Percentiles rank a stretch among this genome's conserved stretches.
phyloP scores from a whole-genome alignment of 1,139 yeast species.

The Suhomyces bolitotheri region DNA sequence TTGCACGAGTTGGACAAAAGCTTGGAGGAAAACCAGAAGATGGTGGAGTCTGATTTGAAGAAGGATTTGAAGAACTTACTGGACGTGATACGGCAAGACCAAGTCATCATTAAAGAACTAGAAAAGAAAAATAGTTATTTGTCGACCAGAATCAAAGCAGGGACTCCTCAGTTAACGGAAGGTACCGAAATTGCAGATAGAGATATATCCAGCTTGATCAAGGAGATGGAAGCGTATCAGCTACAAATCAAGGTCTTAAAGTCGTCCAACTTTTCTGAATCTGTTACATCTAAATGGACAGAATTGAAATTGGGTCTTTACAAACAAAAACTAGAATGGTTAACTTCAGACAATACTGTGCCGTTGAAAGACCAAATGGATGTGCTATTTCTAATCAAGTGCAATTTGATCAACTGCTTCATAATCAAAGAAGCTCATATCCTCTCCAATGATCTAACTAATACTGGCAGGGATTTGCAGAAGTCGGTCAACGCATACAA shows the following conservation, averaged over 20 bases:
- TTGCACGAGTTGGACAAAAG: slow-evolving; percentile 60
- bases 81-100: slow-evolving; percentile 27
- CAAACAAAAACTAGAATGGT: slow-evolving; percentile 1
- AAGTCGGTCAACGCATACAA: neutral
- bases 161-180: neutral
- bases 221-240: slow-evolving; percentile 19
- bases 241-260: slow-evolving; percentile 19
- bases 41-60: slow-evolving; percentile 56
- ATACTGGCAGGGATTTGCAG: neutral
- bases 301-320: slow-evolving; percentile 10
- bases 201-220: slow-evolving; percentile 1
- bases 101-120: slow-evolving; percentile 27
- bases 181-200: neutral
- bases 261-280: slow-evolving; percentile 14
- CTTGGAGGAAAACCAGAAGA: slow-evolving; percentile 57
- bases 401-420: slow-evolving; percentile 1
- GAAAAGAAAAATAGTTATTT: slow-evolving; percentile 35
- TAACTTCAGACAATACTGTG: neutral
- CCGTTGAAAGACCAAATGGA: slow-evolving; percentile 1
- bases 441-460: neutral
- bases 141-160: slow-evolving; percentile 15
- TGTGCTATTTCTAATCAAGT: slow-evolving; percentile 5
- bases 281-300: slow-evolving; percentile 13
- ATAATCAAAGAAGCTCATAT: neutral
- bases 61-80: slow-evolving; percentile 43